Percentiles rank a stretch among this genome's conserved stretches.
Conservation (phyloP, 1,139 yeast species). For the Blastobotrys indianensis region DNA sequence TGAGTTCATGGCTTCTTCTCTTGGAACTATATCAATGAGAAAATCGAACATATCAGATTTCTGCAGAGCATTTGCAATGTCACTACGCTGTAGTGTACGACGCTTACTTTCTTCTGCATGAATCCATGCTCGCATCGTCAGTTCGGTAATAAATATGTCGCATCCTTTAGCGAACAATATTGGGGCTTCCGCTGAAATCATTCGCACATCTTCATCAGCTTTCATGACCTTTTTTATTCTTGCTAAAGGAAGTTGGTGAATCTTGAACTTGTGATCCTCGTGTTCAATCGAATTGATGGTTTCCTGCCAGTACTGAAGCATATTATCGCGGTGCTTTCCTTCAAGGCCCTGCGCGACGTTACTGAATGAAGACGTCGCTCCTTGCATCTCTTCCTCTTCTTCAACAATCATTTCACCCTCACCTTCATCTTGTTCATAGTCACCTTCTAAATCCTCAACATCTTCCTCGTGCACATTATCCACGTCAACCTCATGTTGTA, state of each 20-base stretch:
- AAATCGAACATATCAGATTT: constrained; percentile 97
- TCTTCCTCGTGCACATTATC: neutral
- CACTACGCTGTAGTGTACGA: constrained; percentile 86
- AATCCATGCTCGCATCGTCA: constrained; percentile 98
- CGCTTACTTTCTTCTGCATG: constrained; percentile 96
- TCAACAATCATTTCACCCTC: neutral
- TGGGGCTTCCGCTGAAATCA: constrained; percentile 98
- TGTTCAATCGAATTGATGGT: constrained; percentile 79
- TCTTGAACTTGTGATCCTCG: constrained; percentile 85
- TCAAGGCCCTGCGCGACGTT: constrained; percentile 91
- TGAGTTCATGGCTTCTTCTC: constrained; percentile 39
- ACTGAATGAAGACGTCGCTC: constrained; percentile 42
- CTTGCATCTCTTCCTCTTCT: constrained; percentile 4
- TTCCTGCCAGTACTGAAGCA: constrained; percentile 97
- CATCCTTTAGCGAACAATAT: constrained; percentile 96
- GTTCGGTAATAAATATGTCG: constrained; percentile 90
- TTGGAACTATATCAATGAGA: constrained; percentile 88
- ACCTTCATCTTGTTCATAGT: neutral
- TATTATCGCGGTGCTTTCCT: constrained; percentile 75
- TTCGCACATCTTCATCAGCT: constrained; percentile 93
- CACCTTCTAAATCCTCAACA: constrained; percentile 1
- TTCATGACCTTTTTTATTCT: constrained; percentile 95
- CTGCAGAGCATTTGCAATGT: constrained; percentile 91
- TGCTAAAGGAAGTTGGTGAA: constrained; percentile 90
- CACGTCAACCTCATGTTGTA: neutral